Evolutionary conservation across 1,284 basidiomycete species (phyloP).

Genomic region (Ganoderma leucocontextum): DNA sequence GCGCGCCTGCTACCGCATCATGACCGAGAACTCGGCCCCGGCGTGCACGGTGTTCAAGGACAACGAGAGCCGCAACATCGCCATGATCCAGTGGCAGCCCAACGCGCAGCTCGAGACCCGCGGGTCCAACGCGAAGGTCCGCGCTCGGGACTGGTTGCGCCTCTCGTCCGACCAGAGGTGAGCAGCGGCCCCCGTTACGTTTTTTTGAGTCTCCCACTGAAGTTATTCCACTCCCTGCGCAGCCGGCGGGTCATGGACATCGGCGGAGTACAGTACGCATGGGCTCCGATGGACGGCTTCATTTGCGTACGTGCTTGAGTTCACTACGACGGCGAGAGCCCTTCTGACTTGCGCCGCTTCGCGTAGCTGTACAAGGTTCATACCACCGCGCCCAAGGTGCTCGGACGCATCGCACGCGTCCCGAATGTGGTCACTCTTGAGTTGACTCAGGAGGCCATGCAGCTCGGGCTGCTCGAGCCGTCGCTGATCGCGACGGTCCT

Average conservation of each 20-base stretch:
- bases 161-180: constrained; percentile 61
- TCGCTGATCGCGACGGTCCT: constrained; percentile 47
- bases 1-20: constrained; percentile 42
- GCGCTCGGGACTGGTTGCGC: constrained; percentile 61
- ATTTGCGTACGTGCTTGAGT: constrained; percentile 48
- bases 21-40: constrained; percentile 56
- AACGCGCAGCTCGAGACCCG: constrained; percentile 64
- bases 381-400: constrained; percentile 38
- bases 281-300: constrained; percentile 51
- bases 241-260: constrained; percentile 55
- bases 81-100: constrained; percentile 66
- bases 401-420: constrained; percentile 42
- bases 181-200: constrained; percentile 29
- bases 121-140: constrained; percentile 55
- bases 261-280: constrained; percentile 49
- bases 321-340: neutral
- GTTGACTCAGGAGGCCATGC: constrained; percentile 44
- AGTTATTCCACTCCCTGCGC: neutral
- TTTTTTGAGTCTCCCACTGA: neutral
- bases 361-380: constrained; percentile 44
- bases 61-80: constrained; percentile 54
- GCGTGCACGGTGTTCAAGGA: constrained; percentile 65
- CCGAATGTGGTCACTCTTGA: constrained; percentile 43
- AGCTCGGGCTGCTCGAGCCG: constrained; percentile 43
- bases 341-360: neutral